Evolutionary conservation across 2,329 filamentous ascomycete genomes (phyloP).

Genomic region (Onygenales sp.): DNA sequence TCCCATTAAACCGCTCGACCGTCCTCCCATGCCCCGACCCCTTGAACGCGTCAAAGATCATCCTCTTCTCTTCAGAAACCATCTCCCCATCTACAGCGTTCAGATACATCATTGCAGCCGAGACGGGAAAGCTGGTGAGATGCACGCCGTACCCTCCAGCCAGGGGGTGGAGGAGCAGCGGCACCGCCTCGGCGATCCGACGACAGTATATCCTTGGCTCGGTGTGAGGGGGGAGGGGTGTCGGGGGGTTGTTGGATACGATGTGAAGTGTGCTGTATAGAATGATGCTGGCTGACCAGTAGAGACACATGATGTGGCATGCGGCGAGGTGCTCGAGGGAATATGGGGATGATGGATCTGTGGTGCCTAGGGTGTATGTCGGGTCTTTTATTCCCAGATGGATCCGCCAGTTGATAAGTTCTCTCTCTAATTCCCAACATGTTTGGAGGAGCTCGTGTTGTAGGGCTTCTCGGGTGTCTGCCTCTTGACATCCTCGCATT

Average conservation of each 20-base stretch:
- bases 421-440: too few relatives aligned
- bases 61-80: slow-evolving; percentile 1
- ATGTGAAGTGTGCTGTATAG: slow-evolving; percentile 4
- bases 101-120: slow-evolving; percentile 2
- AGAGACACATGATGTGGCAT: slow-evolving; percentile 5
- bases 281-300: slow-evolving; percentile 5
- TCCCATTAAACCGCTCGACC: slow-evolving; percentile 3
- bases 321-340: slow-evolving; percentile 4
- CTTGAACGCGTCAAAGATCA: slow-evolving; percentile 1
- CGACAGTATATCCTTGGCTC: slow-evolving; percentile 4
- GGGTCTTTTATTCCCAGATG: neutral
- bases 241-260: neutral
- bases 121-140: slow-evolving; percentile 4
- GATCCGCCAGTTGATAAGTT: neutral
- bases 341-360: neutral
- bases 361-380: neutral
- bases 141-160: slow-evolving; percentile 5
- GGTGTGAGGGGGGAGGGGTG: neutral
- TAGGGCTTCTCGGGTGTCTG: neutral
- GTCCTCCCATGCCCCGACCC: slow-evolving; percentile 1
- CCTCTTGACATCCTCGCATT: slow-evolving; percentile 2
- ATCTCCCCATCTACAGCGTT: slow-evolving; percentile 1
- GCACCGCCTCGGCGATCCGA: slow-evolving; percentile 1
- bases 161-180: slow-evolving; percentile 1
- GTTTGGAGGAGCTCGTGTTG: neutral